Conservation (phyloP, 139 green algal genomes). For the Gonium pectorale region DNA sequence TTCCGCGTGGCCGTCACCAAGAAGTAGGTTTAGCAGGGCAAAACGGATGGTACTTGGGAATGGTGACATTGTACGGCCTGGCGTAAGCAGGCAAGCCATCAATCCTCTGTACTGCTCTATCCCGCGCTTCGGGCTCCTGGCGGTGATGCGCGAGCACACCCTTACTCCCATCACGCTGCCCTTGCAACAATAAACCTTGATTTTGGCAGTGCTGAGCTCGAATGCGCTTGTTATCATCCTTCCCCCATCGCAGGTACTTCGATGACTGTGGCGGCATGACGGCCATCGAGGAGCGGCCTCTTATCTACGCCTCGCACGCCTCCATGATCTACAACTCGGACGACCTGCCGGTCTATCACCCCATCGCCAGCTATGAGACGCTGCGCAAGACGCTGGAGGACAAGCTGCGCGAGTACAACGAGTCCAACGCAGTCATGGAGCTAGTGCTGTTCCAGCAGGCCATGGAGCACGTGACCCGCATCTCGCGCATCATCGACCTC, state of each 20-base stretch:
- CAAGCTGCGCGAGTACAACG: constrained; percentile 90
- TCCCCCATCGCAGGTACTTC: constrained; percentile 55
- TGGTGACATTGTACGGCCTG: too few species aligned
- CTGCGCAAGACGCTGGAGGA: constrained; percentile 87
- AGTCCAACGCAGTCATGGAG: constrained; percentile 92
- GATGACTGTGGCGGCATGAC: constrained; percentile 67
- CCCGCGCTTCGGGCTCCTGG: too few species aligned
- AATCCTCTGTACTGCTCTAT: too few species aligned
- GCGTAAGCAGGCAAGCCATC: too few species aligned
- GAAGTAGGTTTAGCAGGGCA: too few species aligned
- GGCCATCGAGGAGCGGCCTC: constrained; percentile 74
- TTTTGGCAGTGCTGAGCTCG: too few species aligned
- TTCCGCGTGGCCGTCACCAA: constrained; percentile 83
- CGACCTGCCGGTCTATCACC: constrained; percentile 61
- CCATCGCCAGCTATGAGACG: not conserved
- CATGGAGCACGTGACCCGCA: constrained; percentile 92
- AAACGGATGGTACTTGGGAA: too few species aligned
- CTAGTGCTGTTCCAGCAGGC: constrained; percentile 94
- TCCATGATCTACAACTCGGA: constrained; percentile 44
- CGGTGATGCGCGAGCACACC: too few species aligned
- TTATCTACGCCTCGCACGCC: constrained; percentile 68
- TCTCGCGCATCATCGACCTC: constrained; percentile 86
- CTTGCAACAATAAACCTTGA: too few species aligned
- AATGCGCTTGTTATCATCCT: too few species aligned
- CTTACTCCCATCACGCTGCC: too few species aligned